Evolutionary conservation across 345 rosid genomes (phyloP), one percentile per base, ranked within the genome.

Genomic region (Euphorbia pulcherrima): DNA sequence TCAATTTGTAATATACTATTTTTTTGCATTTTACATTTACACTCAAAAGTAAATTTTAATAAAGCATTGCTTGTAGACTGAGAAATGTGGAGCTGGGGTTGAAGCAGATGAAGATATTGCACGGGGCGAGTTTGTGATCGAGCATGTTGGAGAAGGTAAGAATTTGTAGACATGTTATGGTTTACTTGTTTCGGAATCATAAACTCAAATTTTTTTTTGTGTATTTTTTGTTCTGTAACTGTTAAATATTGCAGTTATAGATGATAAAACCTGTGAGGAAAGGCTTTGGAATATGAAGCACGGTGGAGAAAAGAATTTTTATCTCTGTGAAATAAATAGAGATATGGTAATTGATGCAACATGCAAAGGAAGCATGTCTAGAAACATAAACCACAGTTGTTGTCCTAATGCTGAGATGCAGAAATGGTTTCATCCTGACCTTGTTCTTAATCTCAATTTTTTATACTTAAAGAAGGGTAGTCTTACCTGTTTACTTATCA

Each of bases 281-380:
- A 89, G 99, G 82, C 99, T 92, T 71, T 85, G 87, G 97, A 86
- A 81, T 69, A 79, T 92, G 97, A 88, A 89, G 71, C 87, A 73
- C 56, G 82, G 78, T 2, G 92, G 86, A n/a, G 93, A 87, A 84
- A 95, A 90, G 71, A 87, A 95, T 52, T 95, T 92, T 73, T 95
- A 95, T 74, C 64, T 92, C 75, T 92, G 99, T 78, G 96, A 90
- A 84, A 95, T 95, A 65, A 87, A 86, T 76, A 82, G 88, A 48
- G 90, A 92, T 64, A 88, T 90, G 97, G 96, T 95, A 71, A 92
- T 95, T 79, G 99, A 92, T 77, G 97, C 99, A 33, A 88, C 97
- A 61, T 79, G 84, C 85, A 91, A 95, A 69, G 97, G 99, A 64
- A 92, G 92, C 78, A 95, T 87, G 80, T 92, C 99, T 26, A 87